Percentiles rank a stretch among this genome's conserved stretches.
phyloP scores from a whole-genome alignment of 352 stramenopile species.

The Phytophthora kernoviae region DNA sequence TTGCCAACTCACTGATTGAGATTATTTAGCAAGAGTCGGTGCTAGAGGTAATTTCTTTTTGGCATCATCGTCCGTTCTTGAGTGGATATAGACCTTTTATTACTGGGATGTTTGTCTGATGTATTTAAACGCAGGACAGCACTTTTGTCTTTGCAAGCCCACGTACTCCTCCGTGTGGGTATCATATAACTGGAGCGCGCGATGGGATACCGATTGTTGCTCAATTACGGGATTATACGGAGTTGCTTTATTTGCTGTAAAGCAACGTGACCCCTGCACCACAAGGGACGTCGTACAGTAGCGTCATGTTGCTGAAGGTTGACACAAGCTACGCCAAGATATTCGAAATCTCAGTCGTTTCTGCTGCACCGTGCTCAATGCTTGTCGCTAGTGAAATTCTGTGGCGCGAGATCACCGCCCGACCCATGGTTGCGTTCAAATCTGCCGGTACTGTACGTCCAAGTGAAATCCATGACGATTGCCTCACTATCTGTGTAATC shows the following conservation, averaged over 20 bases:
- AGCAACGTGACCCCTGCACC: not conserved
- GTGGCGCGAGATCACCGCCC: conserved; percentile 4
- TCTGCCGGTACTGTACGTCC: no score
- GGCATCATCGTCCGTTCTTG: no score
- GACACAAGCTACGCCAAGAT: conserved; percentile 16
- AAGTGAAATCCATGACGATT: no score
- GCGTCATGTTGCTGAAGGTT: conserved; percentile 4
- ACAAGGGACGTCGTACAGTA: conserved; percentile 1
- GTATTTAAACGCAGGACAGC: conserved; percentile 2
- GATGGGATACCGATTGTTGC: conserved; percentile 6
- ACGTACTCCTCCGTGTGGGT: not conserved
- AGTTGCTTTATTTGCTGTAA: conserved; percentile 2
- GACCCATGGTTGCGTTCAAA: no score
- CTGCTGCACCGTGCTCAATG: conserved; percentile 13
- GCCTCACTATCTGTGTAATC: no score
- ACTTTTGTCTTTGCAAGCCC: conserved; percentile 1
- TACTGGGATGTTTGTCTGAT: not conserved
- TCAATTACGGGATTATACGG: conserved; percentile 2
- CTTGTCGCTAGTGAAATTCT: conserved; percentile 6
- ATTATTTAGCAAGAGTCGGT: conserved; percentile 3
- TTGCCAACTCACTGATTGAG: conserved; percentile 2
- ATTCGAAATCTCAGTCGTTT: conserved; percentile 14
- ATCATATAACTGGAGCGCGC: not conserved
- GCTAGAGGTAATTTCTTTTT: conserved; percentile 2
- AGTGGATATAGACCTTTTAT: no score